Percentiles rank a stretch among this genome's conserved stretches.
Conservation (phyloP, 192 early-diverging fungal species). For the Haplosporangium gracile region DNA sequence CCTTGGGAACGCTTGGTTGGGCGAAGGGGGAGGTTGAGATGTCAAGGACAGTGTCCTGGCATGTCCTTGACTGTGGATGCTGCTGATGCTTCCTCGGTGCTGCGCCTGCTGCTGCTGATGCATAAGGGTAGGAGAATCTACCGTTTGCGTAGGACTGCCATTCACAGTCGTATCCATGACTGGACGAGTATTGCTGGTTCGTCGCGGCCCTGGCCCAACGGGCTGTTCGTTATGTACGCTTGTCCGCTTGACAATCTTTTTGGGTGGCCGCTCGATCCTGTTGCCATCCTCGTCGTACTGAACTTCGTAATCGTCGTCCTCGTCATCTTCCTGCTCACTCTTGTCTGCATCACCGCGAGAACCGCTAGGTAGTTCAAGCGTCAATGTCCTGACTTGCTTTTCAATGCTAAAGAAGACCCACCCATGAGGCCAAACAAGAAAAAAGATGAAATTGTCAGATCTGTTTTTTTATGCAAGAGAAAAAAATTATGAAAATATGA, state of each 20-base stretch:
- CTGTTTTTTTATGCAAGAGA: neutral
- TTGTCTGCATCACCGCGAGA: constrained; percentile 4
- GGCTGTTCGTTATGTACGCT: constrained; percentile 9
- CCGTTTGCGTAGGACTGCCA: constrained; percentile 37
- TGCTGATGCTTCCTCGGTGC: constrained; percentile 47
- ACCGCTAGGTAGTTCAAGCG: constrained; percentile 21
- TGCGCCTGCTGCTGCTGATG: constrained; percentile 12
- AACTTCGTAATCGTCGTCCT: constrained; percentile 53
- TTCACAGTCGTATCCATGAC: constrained; percentile 20
- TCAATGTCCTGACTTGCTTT: constrained; percentile 31
- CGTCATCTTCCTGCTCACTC: constrained; percentile 41
- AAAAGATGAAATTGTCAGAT: neutral
- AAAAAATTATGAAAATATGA: neutral
- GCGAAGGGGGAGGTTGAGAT: constrained; percentile 45
- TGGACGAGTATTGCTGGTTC: constrained; percentile 15
- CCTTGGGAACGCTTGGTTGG: constrained; percentile 28
- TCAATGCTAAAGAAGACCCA: constrained; percentile 21
- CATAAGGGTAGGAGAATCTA: constrained; percentile 43
- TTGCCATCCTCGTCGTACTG: constrained; percentile 55
- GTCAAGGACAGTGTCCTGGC: constrained; percentile 19
- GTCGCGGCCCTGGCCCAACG: constrained; percentile 20
- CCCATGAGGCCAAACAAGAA: neutral
- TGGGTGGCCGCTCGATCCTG: constrained; percentile 37
- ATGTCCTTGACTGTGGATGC: constrained; percentile 47
- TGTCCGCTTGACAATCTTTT: constrained; percentile 11